Evolutionary conservation across 257 asterid genomes (phyloP).

Genomic region (Solanum tarijense): DNA sequence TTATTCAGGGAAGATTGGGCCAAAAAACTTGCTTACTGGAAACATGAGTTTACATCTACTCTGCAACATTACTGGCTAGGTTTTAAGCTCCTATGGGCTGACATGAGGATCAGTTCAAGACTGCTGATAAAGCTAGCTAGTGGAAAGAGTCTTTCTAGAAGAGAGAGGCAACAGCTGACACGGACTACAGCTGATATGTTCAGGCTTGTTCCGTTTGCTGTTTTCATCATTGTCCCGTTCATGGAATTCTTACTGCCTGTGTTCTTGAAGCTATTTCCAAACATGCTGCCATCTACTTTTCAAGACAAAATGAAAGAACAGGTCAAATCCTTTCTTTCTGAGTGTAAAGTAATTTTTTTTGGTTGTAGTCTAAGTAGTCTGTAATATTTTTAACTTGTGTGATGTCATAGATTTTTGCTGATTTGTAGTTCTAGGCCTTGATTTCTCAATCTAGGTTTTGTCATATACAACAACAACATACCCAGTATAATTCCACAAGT

Average conservation of each 20-base stretch:
- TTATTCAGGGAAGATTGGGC: slow-evolving; percentile 78
- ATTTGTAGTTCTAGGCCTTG: neutral
- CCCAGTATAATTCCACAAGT: neutral
- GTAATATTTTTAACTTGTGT: neutral
- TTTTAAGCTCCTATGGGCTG: slow-evolving; percentile 83
- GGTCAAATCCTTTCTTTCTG: slow-evolving; percentile 29
- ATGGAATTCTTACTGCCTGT: slow-evolving; percentile 91
- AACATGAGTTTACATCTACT: slow-evolving; percentile 63
- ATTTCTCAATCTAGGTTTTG: neutral
- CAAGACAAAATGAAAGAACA: slow-evolving; percentile 96
- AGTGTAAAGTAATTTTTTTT: neutral
- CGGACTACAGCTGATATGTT: slow-evolving; percentile 92
- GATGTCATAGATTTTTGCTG: neutral
- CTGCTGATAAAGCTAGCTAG: slow-evolving; percentile 68
- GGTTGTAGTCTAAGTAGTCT: neutral
- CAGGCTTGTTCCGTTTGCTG: slow-evolving; percentile 89
- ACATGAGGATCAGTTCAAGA: slow-evolving; percentile 83
- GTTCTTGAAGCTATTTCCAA: slow-evolving; percentile 74
- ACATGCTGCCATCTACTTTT: slow-evolving; percentile 89
- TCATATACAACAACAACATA: neutral
- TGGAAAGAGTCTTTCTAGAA: slow-evolving; percentile 77
- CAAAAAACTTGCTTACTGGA: slow-evolving; percentile 70
- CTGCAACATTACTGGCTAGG: slow-evolving; percentile 92
- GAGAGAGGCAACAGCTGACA: slow-evolving; percentile 89
- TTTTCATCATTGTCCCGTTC: slow-evolving; percentile 77